Percentiles rank a stretch among this genome's conserved stretches.
phyloP scores from a whole-genome alignment of 2,329 filamentous ascomycete genomes.

The Podosphaera aphanis region DNA sequence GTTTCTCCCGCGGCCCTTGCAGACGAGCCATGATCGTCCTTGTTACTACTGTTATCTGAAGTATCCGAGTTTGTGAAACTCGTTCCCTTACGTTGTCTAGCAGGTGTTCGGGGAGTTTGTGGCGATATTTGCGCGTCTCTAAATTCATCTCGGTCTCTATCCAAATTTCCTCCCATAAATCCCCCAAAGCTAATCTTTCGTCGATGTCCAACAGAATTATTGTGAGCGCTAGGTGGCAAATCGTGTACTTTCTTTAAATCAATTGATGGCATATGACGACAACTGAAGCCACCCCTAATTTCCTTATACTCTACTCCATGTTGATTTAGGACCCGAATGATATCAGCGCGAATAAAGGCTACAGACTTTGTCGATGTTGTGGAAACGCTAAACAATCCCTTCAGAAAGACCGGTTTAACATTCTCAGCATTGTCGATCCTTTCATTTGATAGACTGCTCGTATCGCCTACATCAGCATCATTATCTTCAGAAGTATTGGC shows the following conservation, averaged over 20 bases:
- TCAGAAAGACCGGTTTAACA: conserved; percentile 83
- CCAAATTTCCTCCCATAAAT: conserved; percentile 24
- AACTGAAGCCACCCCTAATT: conserved; percentile 83
- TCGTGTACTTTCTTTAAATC: conserved; percentile 56
- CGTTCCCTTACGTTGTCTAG: conserved; percentile 30
- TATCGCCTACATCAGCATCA: conserved; percentile 48
- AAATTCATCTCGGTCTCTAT: conserved; percentile 48
- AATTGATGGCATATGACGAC: conserved; percentile 71
- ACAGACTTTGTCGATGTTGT: conserved; percentile 88
- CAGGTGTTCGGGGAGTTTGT: conserved; percentile 23
- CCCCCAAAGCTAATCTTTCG: conserved; percentile 71
- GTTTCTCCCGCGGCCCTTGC: conserved; percentile 58
- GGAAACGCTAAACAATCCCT: conserved; percentile 89
- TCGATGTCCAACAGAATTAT: conserved; percentile 32
- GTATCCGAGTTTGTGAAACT: conserved; percentile 75
- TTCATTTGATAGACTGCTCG: conserved; percentile 36
- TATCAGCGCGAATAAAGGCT: conserved; percentile 57
- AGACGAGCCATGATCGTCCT: conserved; percentile 27
- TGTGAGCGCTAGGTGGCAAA: conserved; percentile 27
- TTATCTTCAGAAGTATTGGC: conserved; percentile 76
- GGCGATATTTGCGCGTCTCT: conserved; percentile 33
- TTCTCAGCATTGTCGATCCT: conserved; percentile 47
- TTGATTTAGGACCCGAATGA: conserved; percentile 71
- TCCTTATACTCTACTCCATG: conserved; percentile 79
- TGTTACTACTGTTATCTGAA: conserved; percentile 50